These are phyloP conservation scores for Pseudisothecium myosuroides DNA, from an alignment of 225 moss, liverwort and hornwort species.

Conservation along the genomic window DNA sequence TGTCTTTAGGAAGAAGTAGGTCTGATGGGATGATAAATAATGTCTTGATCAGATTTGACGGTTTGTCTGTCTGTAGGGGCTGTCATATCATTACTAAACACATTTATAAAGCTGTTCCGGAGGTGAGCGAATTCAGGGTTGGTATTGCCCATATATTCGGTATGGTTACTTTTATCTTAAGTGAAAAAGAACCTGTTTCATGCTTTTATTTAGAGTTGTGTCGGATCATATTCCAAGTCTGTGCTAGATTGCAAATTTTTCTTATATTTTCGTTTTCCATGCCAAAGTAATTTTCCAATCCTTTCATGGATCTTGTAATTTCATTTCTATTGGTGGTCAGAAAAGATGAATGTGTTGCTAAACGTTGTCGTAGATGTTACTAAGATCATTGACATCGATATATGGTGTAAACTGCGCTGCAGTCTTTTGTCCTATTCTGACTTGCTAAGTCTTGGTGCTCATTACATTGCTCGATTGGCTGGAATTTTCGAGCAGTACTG, in stretches of 20 bases:
- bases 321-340: neutral
- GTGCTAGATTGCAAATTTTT: neutral
- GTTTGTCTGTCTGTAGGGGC: constrained; percentile 44
- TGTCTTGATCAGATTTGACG: neutral
- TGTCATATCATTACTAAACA: constrained; percentile 91
- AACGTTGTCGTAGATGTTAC: neutral
- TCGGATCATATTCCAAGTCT: neutral
- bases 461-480: neutral
- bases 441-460: neutral
- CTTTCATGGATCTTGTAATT: neutral
- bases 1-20: neutral
- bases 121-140: constrained; percentile 68
- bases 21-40: neutral
- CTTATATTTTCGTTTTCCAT: neutral
- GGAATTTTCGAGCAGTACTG: constrained; percentile 50
- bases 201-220: neutral
- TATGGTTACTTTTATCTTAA: constrained; percentile 8
- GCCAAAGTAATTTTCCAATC: neutral
- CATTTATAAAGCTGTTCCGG: constrained; percentile 73
- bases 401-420: neutral
- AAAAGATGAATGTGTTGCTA: neutral
- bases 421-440: neutral
- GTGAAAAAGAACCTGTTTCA: neutral
- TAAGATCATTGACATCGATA: neutral
- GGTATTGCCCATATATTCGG: constrained; percentile 92